Conservation (phyloP, 257 asterid genomes). For the Fraxinus quadrangulata region DNA sequence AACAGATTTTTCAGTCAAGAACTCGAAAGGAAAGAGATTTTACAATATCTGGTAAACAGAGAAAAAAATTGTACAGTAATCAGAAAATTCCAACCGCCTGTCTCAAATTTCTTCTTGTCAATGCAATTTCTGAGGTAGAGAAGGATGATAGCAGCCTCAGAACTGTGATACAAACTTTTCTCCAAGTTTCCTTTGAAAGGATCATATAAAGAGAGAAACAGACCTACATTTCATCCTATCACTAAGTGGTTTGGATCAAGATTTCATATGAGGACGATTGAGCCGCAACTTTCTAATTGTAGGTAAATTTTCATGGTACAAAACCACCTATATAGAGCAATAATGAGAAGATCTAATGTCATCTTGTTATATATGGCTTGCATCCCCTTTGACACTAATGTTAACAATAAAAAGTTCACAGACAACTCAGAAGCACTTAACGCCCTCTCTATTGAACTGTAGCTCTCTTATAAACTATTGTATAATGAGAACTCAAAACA, state of each 20-base stretch:
- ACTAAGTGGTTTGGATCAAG: not conserved
- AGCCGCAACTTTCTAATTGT: not conserved
- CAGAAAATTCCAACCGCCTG: not conserved
- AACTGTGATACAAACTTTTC: constrained; percentile 16
- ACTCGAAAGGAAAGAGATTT: constrained; percentile 13
- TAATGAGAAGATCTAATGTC: not conserved
- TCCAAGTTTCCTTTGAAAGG: constrained; percentile 21
- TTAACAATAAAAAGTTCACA: not conserved
- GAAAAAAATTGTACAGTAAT: constrained; percentile 10
- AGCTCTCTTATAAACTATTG: not conserved
- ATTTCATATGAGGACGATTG: constrained; percentile 4
- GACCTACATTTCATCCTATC: not conserved
- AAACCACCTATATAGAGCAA: not conserved
- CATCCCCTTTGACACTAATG: not conserved
- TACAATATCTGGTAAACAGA: constrained; percentile 3
- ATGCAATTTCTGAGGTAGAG: not conserved
- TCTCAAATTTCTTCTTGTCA: not conserved
- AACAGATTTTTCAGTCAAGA: constrained; percentile 30
- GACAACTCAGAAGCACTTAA: not conserved
- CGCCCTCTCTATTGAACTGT: not conserved
- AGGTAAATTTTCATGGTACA: not conserved
- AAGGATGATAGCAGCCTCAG: not conserved
- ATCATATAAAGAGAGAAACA: constrained; percentile 13
- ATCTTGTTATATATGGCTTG: not conserved
- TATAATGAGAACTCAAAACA: not conserved